These are phyloP conservation scores for Suillus bovinus DNA, from an alignment of 768 basidiomycete genomes.

Conservation along the genomic window DNA sequence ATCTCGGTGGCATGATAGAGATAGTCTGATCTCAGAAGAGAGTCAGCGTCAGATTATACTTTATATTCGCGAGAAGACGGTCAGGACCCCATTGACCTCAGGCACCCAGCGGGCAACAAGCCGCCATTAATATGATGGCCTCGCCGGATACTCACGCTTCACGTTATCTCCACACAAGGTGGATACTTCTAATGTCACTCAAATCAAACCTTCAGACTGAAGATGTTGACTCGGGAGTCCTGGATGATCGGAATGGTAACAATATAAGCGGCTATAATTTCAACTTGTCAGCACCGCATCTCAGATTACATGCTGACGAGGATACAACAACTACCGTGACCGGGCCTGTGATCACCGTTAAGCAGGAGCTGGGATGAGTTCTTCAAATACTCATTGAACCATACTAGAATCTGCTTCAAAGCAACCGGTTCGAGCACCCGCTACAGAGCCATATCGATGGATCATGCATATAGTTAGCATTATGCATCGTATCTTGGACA, in stretches of 20 bases:
- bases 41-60: too few species aligned
- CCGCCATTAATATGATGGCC: neutral
- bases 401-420: neutral
- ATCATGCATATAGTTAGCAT: neutral
- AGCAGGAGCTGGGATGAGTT: too few species aligned
- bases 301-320: neutral
- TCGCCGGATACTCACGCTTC: too few species aligned
- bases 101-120: neutral
- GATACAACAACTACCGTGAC: neutral
- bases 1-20: conserved; percentile 47
- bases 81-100: neutral
- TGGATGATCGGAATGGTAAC: neutral
- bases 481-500: neutral
- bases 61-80: neutral
- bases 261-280: neutral
- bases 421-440: neutral
- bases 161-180: neutral
- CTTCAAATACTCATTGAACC: neutral
- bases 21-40: neutral
- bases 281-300: neutral
- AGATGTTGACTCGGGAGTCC: neutral
- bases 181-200: neutral
- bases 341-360: too few species aligned
- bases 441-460: neutral
- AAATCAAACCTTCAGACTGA: neutral